Percentiles rank a stretch among this genome's conserved stretches.
phyloP scores from a whole-genome alignment of 2,329 filamentous ascomycete genomes.

The Aspergillus latus region DNA sequence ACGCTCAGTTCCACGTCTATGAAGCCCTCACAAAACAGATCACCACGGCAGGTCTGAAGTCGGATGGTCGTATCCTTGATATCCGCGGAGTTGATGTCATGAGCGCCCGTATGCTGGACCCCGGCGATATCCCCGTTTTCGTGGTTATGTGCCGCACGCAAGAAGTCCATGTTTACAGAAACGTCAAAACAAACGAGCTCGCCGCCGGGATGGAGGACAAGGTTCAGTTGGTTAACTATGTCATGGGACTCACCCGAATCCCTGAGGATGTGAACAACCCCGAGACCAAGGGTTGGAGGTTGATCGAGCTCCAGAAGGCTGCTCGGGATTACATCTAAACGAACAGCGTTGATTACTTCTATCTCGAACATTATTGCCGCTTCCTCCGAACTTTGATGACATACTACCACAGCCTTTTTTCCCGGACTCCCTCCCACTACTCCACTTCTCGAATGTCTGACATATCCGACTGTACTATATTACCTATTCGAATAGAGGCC shows the following conservation, averaged over 20 bases:
- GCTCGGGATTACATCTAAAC: slow-evolving; percentile 80
- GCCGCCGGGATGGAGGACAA: slow-evolving; percentile 98
- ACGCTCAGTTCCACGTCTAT: slow-evolving; percentile 94
- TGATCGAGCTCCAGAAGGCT: slow-evolving; percentile 99
- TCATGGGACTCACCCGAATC: slow-evolving; percentile 90
- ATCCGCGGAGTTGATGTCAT: slow-evolving; percentile 85
- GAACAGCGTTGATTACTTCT: neutral
- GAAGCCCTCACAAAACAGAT: slow-evolving; percentile 97
- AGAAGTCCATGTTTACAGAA: slow-evolving; percentile 95
- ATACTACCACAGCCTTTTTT: slow-evolving; percentile 1
- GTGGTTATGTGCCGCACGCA: slow-evolving; percentile 96
- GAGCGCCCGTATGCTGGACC: slow-evolving; percentile 49
- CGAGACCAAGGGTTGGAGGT: slow-evolving; percentile 92
- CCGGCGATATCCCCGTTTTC: slow-evolving; percentile 72
- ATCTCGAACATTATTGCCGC: slow-evolving; percentile 9
- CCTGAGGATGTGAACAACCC: slow-evolving; percentile 96
- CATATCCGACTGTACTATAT: slow-evolving; percentile 42
- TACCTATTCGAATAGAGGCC: slow-evolving; percentile 38
- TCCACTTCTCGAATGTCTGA: slow-evolving; percentile 28
- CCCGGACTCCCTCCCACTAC: slow-evolving; percentile 8
- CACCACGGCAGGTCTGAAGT: slow-evolving; percentile 86
- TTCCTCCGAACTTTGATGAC: slow-evolving; percentile 17
- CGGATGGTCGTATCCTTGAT: slow-evolving; percentile 90
- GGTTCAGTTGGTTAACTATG: slow-evolving; percentile 96
- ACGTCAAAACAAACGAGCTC: slow-evolving; percentile 83